Percentiles rank a stretch among this genome's conserved stretches.
These are phyloP conservation scores for Exophiala aquamarina DNA, from an alignment of 2,329 filamentous ascomycete genomes.

Conservation along the genomic window DNA sequence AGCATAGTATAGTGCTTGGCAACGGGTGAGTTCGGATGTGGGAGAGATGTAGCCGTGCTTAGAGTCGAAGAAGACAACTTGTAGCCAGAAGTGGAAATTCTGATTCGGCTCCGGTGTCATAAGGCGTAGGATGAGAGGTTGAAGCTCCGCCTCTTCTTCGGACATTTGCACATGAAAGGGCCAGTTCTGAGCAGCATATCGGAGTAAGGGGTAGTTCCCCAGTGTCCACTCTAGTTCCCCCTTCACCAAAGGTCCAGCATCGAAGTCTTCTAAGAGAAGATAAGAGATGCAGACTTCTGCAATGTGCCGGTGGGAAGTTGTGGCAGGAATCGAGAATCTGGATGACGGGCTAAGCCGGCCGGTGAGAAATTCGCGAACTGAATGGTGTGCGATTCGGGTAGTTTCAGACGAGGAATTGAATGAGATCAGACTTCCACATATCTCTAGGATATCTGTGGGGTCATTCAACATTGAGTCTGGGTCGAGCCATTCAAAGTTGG, in stretches of 20 bases:
- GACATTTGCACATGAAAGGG: conserved; percentile 15
- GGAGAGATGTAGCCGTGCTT: conserved; percentile 14
- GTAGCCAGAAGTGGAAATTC: conserved; percentile 21
- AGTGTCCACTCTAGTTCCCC: conserved; percentile 5
- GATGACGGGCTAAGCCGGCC: conserved; percentile 5
- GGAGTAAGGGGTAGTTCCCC: conserved; percentile 10
- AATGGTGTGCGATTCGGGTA: conserved; percentile 17
- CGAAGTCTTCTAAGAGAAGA: conserved; percentile 17
- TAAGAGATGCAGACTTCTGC: conserved; percentile 19
- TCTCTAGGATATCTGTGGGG: conserved; percentile 19
- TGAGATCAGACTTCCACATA: conserved; percentile 19
- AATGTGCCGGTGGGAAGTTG: conserved; percentile 12
- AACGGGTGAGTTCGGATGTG: conserved; percentile 2
- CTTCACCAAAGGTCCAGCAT: conserved; percentile 6
- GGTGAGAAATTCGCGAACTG: conserved; percentile 19
- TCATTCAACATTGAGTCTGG: conserved; percentile 15
- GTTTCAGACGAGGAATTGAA: conserved; percentile 12
- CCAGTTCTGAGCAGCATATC: conserved; percentile 20
- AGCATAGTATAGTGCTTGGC: conserved; percentile 18
- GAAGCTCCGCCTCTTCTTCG: conserved; percentile 13
- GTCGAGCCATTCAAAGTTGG: conserved; percentile 14
- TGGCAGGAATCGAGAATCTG: conserved; percentile 12
- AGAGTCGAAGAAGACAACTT: conserved; percentile 19
- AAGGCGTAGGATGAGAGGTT: conserved; percentile 15
- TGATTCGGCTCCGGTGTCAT: conserved; percentile 12